Conservation (phyloP, 2,329 filamentous ascomycete species). For the Hymenoscyphus linearis region DNA sequence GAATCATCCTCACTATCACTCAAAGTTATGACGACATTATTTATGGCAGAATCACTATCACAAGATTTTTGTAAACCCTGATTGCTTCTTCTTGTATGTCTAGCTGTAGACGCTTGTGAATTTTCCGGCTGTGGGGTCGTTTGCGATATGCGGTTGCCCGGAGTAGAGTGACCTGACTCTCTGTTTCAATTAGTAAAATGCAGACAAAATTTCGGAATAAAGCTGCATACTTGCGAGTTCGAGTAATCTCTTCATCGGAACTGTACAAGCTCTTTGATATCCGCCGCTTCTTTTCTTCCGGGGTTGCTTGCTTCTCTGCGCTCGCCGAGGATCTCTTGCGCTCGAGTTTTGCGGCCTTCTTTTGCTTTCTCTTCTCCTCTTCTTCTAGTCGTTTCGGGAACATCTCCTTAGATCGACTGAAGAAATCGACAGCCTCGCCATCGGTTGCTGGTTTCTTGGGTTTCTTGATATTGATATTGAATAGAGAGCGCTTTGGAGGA, state of each 20-base stretch:
- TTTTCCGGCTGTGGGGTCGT: constrained; percentile 6
- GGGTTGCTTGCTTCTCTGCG: constrained; percentile 17
- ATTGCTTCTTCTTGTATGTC: constrained; percentile 18
- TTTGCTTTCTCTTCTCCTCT: constrained; percentile 34
- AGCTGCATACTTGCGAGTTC: not conserved
- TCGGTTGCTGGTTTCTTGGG: constrained; percentile 46
- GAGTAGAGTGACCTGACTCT: constrained; percentile 19
- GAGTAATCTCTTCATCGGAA: constrained; percentile 10
- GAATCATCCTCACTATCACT: constrained; percentile 22
- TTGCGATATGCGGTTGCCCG: constrained; percentile 17
- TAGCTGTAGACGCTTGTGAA: constrained; percentile 11
- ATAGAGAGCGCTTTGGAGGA: constrained; percentile 15
- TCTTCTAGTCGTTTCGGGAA: constrained; percentile 41
- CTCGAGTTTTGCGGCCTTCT: constrained; percentile 23
- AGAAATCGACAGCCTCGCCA: constrained; percentile 39
- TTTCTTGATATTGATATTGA: constrained; percentile 35
- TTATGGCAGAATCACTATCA: constrained; percentile 5
- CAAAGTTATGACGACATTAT: constrained; percentile 22
- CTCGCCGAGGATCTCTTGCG: constrained; percentile 26
- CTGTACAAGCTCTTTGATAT: constrained; percentile 10
- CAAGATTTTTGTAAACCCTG: constrained; percentile 15
- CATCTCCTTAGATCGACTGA: constrained; percentile 42
- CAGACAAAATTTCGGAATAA: not conserved
- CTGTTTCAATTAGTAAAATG: constrained; percentile 11
- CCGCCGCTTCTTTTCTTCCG: constrained; percentile 25